Conservation (phyloP, 2,329 filamentous ascomycete genomes). For the Colletotrichum salicis region DNA sequence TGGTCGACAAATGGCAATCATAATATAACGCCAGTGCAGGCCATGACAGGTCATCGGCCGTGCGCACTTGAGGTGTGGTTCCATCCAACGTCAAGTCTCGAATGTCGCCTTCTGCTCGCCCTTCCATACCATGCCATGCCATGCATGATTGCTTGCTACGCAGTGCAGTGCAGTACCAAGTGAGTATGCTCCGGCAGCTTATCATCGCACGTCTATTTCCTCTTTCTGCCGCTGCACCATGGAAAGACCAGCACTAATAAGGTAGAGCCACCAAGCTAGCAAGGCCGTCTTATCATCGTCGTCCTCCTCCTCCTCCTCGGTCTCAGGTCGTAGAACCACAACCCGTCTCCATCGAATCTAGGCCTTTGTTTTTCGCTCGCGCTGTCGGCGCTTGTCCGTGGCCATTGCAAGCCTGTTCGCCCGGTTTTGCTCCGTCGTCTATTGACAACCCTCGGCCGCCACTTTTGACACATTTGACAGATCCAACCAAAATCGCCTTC, state of each 20-base stretch:
- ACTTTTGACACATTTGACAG: constrained; percentile 1
- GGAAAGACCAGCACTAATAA: not conserved
- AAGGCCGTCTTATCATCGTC: constrained; percentile 7
- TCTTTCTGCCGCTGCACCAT: not conserved
- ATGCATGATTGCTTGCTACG: not conserved
- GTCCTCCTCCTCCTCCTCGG: not conserved
- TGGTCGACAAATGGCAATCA: not conserved
- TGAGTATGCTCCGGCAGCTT: constrained; percentile 10
- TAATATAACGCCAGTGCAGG: not conserved
- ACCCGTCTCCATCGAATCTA: constrained; percentile 10
- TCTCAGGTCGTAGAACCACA: not conserved
- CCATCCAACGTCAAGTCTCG: constrained; percentile 3
- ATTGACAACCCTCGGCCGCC: not conserved
- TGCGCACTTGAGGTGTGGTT: constrained; percentile 11
- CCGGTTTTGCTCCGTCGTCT: not conserved
- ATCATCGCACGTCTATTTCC: constrained; percentile 21
- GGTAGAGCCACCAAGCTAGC: not conserved
- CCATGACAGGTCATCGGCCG: constrained; percentile 18
- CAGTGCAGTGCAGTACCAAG: not conserved
- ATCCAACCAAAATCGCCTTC: not conserved
- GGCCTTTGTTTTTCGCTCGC: constrained; percentile 1
- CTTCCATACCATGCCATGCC: not conserved
- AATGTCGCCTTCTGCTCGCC: not conserved
- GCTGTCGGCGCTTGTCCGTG: constrained; percentile 24
- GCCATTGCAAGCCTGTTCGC: constrained; percentile 1